Base-by-base conservation (phyloP, 164 flowering plant species). In the Kingdonia uniflora region DNA sequence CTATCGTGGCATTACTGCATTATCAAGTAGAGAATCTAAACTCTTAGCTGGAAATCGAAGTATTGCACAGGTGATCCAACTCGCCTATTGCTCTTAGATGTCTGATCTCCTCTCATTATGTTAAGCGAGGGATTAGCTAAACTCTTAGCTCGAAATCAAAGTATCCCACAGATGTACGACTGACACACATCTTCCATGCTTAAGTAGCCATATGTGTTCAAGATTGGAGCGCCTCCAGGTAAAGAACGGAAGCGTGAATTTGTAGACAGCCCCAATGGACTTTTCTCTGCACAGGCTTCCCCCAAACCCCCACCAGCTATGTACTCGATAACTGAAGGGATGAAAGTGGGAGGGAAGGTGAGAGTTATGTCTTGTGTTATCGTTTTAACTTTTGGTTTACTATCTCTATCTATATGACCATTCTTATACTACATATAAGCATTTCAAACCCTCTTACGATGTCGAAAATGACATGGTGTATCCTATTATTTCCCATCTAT, bases 261-360 rank as follows among this genome's bases (percentile, higher is more conserved):
- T 64, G 92, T 78, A 13, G 97, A 89, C 74, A 89, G 76, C 58
- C 71, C 92, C 43, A 91, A 91, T 70, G 97, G 96, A 35, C 62
- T 87, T n/a, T 91, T 91, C 60, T 87, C 97, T 65, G 95, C 95
- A 33, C 95, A 91, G 67, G 96, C 96, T 64, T 79, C 97, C 49
- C 95, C 96, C 2, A 91, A 87, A 69, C 97, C 97, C 11, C 96
- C 97, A 11, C 61, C 82, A 17, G 95, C 92, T n/a, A 70, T 87
- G 87, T 91, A 85, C 59, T 59, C 75, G 10, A 60, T 81, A 59
- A 70, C 84, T 37, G 83, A 87, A 77, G 95, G 97, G 66, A 87
- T 87, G 97, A 81, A 67, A 87, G 86, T 85, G 11, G 96, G 96
- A 35, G 96, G 97, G 54, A 85, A 83, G 90, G 95, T 87, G 51